A percentile compares a stretch with the other conserved stretches of the same genome.
Evolutionary conservation across 176 grass and related monocot genomes (phyloP).

Genomic region (Poa annua): DNA sequence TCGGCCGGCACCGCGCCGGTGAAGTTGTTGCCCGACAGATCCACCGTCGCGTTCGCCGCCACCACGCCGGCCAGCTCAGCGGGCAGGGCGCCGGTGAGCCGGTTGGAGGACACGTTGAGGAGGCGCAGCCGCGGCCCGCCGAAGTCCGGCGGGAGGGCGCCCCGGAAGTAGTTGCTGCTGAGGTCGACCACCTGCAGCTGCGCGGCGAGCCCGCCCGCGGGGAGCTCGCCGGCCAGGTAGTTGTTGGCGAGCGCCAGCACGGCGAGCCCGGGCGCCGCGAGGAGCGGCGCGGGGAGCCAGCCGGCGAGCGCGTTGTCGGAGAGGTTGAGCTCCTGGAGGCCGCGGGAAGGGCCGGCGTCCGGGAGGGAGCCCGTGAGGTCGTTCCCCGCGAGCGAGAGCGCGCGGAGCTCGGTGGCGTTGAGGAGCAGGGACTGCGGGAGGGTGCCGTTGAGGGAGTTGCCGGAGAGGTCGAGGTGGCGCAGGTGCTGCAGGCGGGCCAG

Average conservation of each 20-base stretch:
- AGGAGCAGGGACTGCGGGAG: conserved; percentile 61
- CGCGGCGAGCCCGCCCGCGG: conserved; percentile 46
- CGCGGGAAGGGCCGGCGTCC: conserved; percentile 13
- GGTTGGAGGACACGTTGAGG: conserved; percentile 77
- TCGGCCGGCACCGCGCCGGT: conserved; percentile 67
- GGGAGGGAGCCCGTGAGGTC: conserved; percentile 59
- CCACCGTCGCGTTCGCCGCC: conserved; percentile 61
- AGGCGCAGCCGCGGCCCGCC: conserved; percentile 51
- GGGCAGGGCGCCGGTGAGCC: conserved; percentile 57
- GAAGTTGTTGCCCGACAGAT: conserved; percentile 84
- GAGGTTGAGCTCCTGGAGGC: conserved; percentile 77
- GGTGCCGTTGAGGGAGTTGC: conserved; percentile 61
- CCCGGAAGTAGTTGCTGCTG: conserved; percentile 70
- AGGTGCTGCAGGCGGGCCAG: conserved; percentile 78
- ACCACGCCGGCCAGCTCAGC: conserved; percentile 45
- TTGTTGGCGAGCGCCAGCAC: conserved; percentile 67
- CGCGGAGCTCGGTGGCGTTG: conserved; percentile 69
- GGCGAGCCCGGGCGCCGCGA: conserved; percentile 54
- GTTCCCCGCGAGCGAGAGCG: conserved; percentile 73
- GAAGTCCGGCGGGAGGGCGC: conserved; percentile 65
- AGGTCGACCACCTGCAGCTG: conserved; percentile 66
- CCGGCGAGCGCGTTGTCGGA: conserved; percentile 68
- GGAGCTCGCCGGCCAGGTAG: conserved; percentile 63
- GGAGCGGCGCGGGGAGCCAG: conserved; percentile 50
- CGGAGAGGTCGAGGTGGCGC: conserved; percentile 87